Percentiles rank a stretch among this genome's conserved stretches.
Evolutionary conservation across 2,329 filamentous ascomycete species (phyloP).

Genomic region (Talaromyces atroroseus): DNA sequence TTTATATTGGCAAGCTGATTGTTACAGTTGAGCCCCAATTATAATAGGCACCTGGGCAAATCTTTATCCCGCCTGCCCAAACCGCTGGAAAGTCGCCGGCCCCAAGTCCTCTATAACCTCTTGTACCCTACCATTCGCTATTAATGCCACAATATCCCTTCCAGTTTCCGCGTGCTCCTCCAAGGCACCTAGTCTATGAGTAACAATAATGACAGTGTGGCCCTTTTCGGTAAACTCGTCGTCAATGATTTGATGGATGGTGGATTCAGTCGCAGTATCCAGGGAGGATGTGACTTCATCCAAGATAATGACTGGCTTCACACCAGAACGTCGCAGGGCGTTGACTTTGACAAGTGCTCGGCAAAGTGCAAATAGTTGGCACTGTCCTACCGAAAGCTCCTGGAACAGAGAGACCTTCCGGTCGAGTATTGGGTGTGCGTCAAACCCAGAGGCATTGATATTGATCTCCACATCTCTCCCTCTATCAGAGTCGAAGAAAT

Average conservation of each 20-base stretch:
- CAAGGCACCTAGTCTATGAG: constrained; percentile 2
- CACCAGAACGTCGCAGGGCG: not conserved
- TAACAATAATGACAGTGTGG: constrained; percentile 5
- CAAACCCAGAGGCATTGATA: not conserved
- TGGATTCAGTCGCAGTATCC: constrained; percentile 1
- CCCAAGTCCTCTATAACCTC: not conserved
- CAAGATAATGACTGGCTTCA: constrained; percentile 2
- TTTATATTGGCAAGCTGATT: too few species aligned
- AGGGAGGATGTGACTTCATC: constrained; percentile 8
- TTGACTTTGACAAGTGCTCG: constrained; percentile 6
- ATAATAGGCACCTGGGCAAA: too few species aligned
- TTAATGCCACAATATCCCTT: constrained; percentile 5
- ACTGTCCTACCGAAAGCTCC: constrained; percentile 8
- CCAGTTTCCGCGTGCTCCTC: not conserved
- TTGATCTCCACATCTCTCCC: not conserved
- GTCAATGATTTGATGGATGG: constrained; percentile 2
- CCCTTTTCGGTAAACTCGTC: not conserved
- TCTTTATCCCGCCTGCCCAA: not conserved
- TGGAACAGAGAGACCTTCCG: not conserved
- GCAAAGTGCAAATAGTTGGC: constrained; percentile 6
- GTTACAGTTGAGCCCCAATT: too few species aligned
- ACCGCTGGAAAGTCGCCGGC: not conserved
- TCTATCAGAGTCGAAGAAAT: not conserved
- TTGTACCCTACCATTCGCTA: constrained; percentile 5
- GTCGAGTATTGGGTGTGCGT: not conserved